These are phyloP conservation scores for Letharia lupina DNA, from an alignment of 495 filamentous ascomycete species.

Conservation along the genomic window DNA sequence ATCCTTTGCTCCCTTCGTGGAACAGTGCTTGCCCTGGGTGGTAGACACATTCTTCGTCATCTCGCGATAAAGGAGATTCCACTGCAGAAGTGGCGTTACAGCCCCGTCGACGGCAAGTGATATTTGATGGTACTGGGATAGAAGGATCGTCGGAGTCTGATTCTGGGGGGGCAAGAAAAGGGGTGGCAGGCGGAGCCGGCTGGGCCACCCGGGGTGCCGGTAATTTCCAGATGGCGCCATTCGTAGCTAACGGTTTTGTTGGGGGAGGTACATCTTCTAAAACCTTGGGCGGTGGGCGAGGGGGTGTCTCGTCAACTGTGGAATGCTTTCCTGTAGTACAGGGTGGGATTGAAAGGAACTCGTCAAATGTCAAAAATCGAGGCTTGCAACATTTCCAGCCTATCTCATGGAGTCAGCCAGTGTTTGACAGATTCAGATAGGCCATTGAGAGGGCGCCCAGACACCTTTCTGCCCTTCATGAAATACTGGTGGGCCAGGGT, in stretches of 20 bases:
- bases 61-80: slow-evolving; percentile 47
- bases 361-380: slow-evolving; percentile 94
- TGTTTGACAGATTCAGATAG: slow-evolving; percentile 11
- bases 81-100: slow-evolving; percentile 54
- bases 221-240: slow-evolving; percentile 30
- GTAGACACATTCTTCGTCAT: slow-evolving; percentile 50
- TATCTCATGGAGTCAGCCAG: slow-evolving; percentile 32
- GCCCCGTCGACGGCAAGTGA: slow-evolving; percentile 65
- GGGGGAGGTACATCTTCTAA: slow-evolving; percentile 23
- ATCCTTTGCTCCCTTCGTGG: slow-evolving; percentile 96
- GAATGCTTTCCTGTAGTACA: slow-evolving; percentile 94
- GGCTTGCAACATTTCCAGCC: slow-evolving; percentile 99
- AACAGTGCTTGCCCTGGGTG: slow-evolving; percentile 55
- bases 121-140: slow-evolving; percentile 59
- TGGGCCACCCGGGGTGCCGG: slow-evolving; percentile 42
- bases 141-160: slow-evolving; percentile 80
- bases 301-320: slow-evolving; percentile 66
- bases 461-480: slow-evolving; percentile 98
- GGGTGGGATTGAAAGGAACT: slow-evolving; percentile 89
- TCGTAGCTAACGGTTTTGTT: slow-evolving; percentile 21
- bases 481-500: slow-evolving; percentile 89
- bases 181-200: slow-evolving; percentile 45
- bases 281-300: slow-evolving; percentile 36
- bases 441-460: slow-evolving; percentile 30
- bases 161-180: slow-evolving; percentile 62